Percentiles rank a stretch among this genome's conserved stretches.
phyloP scores from a whole-genome alignment of 2,329 filamentous ascomycete genomes.

The Amylocarpus encephaloides region DNA sequence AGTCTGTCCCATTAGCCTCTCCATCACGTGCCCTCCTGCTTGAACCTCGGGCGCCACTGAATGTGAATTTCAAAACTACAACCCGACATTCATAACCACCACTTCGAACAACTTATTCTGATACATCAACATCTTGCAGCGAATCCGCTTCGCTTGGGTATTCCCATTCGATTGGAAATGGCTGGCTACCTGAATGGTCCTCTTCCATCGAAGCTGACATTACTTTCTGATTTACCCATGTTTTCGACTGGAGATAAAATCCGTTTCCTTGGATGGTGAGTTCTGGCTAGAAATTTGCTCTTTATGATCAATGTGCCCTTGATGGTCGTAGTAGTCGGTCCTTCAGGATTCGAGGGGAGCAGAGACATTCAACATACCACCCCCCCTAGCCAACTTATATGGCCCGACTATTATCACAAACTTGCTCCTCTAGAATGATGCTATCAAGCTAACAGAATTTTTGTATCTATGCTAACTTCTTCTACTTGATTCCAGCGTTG shows the following conservation, averaged over 20 bases:
- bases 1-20: no score
- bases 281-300: slow-evolving; percentile 13
- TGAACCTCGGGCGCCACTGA: no score
- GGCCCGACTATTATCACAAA: not conserved
- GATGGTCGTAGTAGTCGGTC: not conserved
- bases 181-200: slow-evolving; percentile 26
- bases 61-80: no score
- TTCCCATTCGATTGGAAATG: slow-evolving; percentile 4
- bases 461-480: slow-evolving; percentile 5
- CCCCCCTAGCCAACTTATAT: not conserved
- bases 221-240: slow-evolving; percentile 27
- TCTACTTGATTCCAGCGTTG: slow-evolving; percentile 41
- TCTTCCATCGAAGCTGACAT: slow-evolving; percentile 22
- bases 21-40: no score
- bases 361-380: no score
- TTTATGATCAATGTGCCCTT: not conserved
- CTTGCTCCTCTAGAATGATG: not conserved
- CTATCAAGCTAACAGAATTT: not conserved
- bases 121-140: not conserved
- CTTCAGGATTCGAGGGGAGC: not conserved
- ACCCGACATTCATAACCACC: no score
- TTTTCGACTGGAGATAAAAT: slow-evolving; percentile 57
- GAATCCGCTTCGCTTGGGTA: not conserved
- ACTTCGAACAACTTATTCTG: not conserved
- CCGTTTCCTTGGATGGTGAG: slow-evolving; percentile 86